phyloP scores from a whole-genome alignment of 2,329 filamentous ascomycete genomes.

The Exserohilum rostratum region DNA sequence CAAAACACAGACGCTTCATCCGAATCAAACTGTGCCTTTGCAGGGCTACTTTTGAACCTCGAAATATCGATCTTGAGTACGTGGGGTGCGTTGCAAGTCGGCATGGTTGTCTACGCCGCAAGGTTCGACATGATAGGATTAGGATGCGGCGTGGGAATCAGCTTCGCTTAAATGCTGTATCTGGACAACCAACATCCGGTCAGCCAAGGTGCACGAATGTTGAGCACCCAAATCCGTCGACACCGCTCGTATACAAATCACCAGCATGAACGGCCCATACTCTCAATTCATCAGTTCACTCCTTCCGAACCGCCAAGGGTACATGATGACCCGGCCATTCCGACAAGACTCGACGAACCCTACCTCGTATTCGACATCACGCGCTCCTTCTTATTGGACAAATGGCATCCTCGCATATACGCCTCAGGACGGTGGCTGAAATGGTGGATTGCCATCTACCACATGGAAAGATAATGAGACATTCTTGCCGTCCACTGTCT shows the following conservation, averaged over 20 bases:
- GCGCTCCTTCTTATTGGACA: neutral
- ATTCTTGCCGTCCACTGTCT: neutral
- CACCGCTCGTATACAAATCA: neutral
- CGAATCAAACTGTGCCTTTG: conserved; percentile 51
- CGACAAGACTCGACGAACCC: neutral
- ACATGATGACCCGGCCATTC: neutral
- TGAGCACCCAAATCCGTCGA: neutral
- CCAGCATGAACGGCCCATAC: neutral
- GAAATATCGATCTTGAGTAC: conserved; percentile 32
- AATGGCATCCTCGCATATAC: neutral
- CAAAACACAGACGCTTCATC: conserved; percentile 62
- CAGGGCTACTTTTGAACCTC: conserved; percentile 44
- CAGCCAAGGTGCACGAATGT: neutral
- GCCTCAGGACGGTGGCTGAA: neutral
- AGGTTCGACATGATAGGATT: conserved; percentile 25
- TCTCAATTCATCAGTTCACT: neutral
- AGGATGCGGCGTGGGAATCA: conserved; percentile 28
- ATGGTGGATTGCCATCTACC: neutral
- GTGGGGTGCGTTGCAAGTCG: conserved; percentile 23
- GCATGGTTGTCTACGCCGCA: conserved; percentile 33
- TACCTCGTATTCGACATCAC: neutral
- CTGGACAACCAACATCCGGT: conserved; percentile 11
- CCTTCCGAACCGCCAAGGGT: neutral
- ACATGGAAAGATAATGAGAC: neutral
- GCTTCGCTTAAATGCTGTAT: conserved; percentile 35